These are phyloP conservation scores for Pythium phragmitis DNA, from an alignment of 352 stramenopile species.

Conservation along the genomic window DNA sequence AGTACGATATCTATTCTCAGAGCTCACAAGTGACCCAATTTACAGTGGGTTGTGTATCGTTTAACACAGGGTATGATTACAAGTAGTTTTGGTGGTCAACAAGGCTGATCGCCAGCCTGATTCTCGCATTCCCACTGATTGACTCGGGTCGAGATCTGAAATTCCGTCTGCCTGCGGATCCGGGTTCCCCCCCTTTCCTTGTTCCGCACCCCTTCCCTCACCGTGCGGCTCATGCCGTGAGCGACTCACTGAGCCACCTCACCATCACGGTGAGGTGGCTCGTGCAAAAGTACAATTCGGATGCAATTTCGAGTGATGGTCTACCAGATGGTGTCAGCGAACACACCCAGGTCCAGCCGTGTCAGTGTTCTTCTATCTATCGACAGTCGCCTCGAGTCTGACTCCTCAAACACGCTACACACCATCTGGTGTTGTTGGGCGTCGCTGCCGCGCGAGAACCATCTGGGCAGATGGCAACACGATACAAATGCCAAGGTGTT, in stretches of 20 bases:
- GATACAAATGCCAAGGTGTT: slow-evolving; percentile 10
- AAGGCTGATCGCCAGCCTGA: slow-evolving; percentile 12
- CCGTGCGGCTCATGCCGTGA: no score
- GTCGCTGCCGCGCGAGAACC: slow-evolving; percentile 6
- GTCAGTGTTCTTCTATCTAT: neutral
- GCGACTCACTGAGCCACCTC: no score
- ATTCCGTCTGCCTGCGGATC: slow-evolving; percentile 2
- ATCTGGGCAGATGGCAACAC: neutral
- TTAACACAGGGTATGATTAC: neutral
- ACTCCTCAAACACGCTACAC: slow-evolving; percentile 2
- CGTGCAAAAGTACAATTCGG: neutral
- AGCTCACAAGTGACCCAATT: neutral
- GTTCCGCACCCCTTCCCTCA: slow-evolving; percentile 8
- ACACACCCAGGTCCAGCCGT: slow-evolving; percentile 4
- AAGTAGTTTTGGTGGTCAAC: neutral
- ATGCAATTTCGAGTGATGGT: slow-evolving; percentile 7
- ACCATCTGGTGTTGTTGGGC: neutral
- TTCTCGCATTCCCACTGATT: slow-evolving; percentile 8
- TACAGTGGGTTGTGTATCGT: neutral
- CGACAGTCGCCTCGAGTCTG: neutral
- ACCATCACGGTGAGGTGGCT: no score
- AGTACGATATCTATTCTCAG: slow-evolving; percentile 6
- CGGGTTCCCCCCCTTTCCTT: slow-evolving; percentile 1
- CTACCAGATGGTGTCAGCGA: neutral
- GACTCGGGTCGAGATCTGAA: neutral